Percentiles rank a stretch among this genome's conserved stretches.
Evolutionary conservation across 768 basidiomycete genomes (phyloP).

Genomic region (Neoboletus brunneissimus): DNA sequence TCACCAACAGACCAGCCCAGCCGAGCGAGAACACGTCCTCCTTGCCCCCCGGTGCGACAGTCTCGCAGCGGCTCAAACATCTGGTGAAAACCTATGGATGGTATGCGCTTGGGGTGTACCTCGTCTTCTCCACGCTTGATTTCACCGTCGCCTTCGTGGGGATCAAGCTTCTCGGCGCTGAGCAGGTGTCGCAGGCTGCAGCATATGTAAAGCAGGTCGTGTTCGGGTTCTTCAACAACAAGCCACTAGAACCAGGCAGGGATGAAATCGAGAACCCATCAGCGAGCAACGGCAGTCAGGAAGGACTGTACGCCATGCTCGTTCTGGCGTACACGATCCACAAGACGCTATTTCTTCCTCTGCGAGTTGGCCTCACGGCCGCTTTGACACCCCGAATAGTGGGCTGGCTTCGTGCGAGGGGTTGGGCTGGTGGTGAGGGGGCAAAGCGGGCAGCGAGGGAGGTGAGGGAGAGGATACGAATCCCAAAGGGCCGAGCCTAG

Average conservation of each 20-base stretch:
- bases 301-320: slow-evolving; percentile 88
- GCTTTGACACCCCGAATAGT: slow-evolving; percentile 85
- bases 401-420: slow-evolving; percentile 71
- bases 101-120: slow-evolving; percentile 93
- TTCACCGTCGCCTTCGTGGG: slow-evolving; percentile 81
- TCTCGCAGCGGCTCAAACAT: slow-evolving; percentile 71
- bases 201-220: slow-evolving; percentile 52
- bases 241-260: slow-evolving; percentile 61
- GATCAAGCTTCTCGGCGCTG: slow-evolving; percentile 86
- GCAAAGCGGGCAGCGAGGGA: slow-evolving; percentile 58
- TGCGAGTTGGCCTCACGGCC: slow-evolving; percentile 87
- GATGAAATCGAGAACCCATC: slow-evolving; percentile 56
- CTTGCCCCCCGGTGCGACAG: slow-evolving; percentile 49
- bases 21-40: slow-evolving; percentile 12
- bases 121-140: slow-evolving; percentile 70
- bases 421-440: slow-evolving; percentile 80
- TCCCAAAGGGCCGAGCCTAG: slow-evolving; percentile 24
- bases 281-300: slow-evolving; percentile 44
- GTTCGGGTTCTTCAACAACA: slow-evolving; percentile 43
- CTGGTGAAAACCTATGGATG: slow-evolving; percentile 92
- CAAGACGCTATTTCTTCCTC: slow-evolving; percentile 88
- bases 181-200: slow-evolving; percentile 75
- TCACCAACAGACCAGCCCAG: slow-evolving; percentile 27
- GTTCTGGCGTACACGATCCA: slow-evolving; percentile 93
- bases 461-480: slow-evolving; percentile 36